Base-by-base conservation (phyloP, 768 basidiomycete species). In the Floccularia luteovirens region DNA sequence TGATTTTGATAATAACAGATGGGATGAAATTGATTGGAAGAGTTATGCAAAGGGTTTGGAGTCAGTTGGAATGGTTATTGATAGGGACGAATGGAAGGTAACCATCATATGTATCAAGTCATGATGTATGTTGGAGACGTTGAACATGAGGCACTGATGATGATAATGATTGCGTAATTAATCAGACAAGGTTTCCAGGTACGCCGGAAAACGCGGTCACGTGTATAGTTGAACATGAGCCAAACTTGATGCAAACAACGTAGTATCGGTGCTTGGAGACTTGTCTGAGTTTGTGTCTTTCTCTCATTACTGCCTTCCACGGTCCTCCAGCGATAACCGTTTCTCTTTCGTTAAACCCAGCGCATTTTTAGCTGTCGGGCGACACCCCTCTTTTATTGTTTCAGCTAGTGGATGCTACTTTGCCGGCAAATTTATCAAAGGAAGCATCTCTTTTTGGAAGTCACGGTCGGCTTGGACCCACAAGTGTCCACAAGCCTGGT, bases 141-240 rank as follows among this genome's bases (percentile, higher is more conserved):
- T n/a, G n/a, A n/a, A n/a, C n/a, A n/a, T n/a, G n/a, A n/a, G n/a
- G n/a, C n/a, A n/a, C n/a, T n/a, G n/a, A n/a, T n/a, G n/a, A n/a
- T n/a, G n/a, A n/a, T n/a, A n/a, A n/a, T n/a, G n/a, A n/a, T n/a
- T n/a, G n/a, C n/a, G n/a, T n/a, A n/a, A n/a, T n/a, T n/a, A n/a
- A n/a, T n/a, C n/a, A n/a, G n/a, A n/a, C n/a, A n/a, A n/a, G n/a
- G 42, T 45, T 41, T 38, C 34, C 46, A 51, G 45, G 47, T 57
- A 63, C 64, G 55, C 60, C 56, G 47, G 24, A 13, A 14, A 8
- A 63, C 64, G 60, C 66, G 66, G 53, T 68, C 69, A 71, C 67
- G 67, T 69, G 69, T 31, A 58, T 66, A 63, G 53, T 64, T 69
- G 67, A 81, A 79, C 74, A 62, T 69, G 56, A 48, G 50, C 66